Conservation (phyloP, 345 rosid genomes). For the Cardamine occulta region DNA sequence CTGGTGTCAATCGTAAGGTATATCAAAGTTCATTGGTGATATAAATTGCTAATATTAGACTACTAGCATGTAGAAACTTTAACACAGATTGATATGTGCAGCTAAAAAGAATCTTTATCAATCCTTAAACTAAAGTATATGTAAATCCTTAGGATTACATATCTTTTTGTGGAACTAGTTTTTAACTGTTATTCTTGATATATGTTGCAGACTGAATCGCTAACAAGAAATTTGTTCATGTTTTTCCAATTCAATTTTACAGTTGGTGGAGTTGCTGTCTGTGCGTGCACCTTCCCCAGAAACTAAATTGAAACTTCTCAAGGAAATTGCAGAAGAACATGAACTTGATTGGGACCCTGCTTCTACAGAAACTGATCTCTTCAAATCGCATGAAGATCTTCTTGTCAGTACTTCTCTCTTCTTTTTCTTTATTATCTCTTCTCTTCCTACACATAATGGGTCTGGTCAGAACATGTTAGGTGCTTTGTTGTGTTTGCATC, state of each 20-base stretch:
- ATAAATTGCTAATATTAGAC: not conserved
- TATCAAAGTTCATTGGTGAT: not conserved
- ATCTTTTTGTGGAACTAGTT: not conserved
- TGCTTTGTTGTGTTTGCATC: conserved; percentile 19
- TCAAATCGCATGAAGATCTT: conserved; percentile 84
- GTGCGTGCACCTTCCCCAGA: conserved; percentile 87
- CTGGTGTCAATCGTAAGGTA: conserved; percentile 99
- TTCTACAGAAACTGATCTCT: conserved; percentile 79
- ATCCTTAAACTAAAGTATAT: not conserved
- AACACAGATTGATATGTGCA: not conserved
- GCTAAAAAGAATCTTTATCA: not conserved
- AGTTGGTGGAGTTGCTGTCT: conserved; percentile 89
- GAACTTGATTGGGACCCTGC: conserved; percentile 93
- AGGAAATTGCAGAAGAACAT: conserved; percentile 96
- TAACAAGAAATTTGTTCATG: not conserved
- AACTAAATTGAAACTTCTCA: conserved; percentile 78
- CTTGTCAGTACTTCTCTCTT: conserved; percentile 58
- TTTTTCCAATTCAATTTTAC: conserved; percentile 33
- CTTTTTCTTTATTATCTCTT: not conserved
- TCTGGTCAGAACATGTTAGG: not conserved
- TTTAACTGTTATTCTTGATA: not conserved
- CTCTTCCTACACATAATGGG: not conserved
- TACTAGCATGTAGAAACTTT: not conserved
- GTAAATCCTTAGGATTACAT: not conserved
- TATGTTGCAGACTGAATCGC: not conserved